Conservation (phyloP, 345 rosid genomes). For the Euphorbia tirucalli region DNA sequence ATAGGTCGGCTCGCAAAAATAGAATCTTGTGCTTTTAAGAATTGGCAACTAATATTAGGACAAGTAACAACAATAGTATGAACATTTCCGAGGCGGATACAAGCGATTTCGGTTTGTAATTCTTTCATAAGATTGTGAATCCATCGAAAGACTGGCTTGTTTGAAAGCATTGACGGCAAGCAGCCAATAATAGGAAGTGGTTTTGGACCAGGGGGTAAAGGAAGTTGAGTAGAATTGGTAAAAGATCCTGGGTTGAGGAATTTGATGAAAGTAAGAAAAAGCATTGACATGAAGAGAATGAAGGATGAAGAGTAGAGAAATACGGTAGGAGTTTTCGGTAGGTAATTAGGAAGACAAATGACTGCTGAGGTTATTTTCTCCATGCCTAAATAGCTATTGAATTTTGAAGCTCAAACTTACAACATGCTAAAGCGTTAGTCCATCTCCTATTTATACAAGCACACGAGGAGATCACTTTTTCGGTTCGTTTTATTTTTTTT, state of each 20-base stretch:
- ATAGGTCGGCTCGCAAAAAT: conserved; percentile 40
- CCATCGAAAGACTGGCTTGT: conserved; percentile 32
- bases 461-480: no score
- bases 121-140: conserved; percentile 24
- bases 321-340: not conserved
- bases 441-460: no score
- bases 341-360: not conserved
- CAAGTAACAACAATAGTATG: conserved; percentile 16
- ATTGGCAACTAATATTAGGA: conserved; percentile 36
- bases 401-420: no score
- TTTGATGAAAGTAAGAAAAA: not conserved
- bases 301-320: not conserved
- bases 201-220: conserved; percentile 37
- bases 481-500: no score
- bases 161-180: conserved; percentile 29
- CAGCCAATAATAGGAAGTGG: conserved; percentile 46
- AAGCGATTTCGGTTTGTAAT: conserved; percentile 37
- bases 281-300: not conserved
- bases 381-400: no score
- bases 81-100: conserved; percentile 34
- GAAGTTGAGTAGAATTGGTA: not conserved
- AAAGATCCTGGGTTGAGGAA: not conserved
- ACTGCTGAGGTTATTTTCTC: no score
- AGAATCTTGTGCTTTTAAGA: conserved; percentile 41
- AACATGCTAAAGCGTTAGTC: no score